Evolutionary conservation across 495 filamentous ascomycete genomes (phyloP).

Genomic region (Gamarada debralockiae): DNA sequence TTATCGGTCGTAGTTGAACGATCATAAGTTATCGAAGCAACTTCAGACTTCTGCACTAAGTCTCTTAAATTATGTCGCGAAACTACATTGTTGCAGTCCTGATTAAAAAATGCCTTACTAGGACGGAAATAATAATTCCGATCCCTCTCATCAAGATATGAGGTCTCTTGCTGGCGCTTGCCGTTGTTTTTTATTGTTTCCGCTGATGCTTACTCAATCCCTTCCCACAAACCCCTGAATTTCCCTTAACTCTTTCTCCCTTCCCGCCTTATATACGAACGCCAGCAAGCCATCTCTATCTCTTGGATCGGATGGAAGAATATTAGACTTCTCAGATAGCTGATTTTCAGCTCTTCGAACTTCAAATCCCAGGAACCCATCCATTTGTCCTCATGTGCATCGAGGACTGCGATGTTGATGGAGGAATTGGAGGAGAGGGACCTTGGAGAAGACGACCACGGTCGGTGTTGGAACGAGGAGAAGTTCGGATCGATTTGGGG

Average conservation of each 20-base stretch:
- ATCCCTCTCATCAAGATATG: slow-evolving; percentile 55
- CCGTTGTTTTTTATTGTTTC: slow-evolving; percentile 40
- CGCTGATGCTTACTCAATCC: slow-evolving; percentile 60
- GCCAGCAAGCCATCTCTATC: slow-evolving; percentile 60
- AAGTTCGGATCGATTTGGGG: neutral
- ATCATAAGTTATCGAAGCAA: slow-evolving; percentile 48
- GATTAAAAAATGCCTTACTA: slow-evolving; percentile 49
- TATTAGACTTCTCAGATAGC: slow-evolving; percentile 61
- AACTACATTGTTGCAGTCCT: slow-evolving; percentile 51
- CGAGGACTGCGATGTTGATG: slow-evolving; percentile 44
- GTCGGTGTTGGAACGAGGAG: neutral
- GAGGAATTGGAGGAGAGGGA: slow-evolving; percentile 21
- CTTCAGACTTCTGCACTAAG: slow-evolving; percentile 44
- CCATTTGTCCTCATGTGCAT: slow-evolving; percentile 48
- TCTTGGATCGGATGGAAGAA: slow-evolving; percentile 64
- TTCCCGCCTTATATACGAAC: slow-evolving; percentile 48
- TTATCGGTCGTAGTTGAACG: slow-evolving; percentile 25
- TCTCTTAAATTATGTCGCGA: slow-evolving; percentile 47
- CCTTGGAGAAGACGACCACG: slow-evolving; percentile 1
- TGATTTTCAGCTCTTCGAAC: slow-evolving; percentile 53
- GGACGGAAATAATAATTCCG: slow-evolving; percentile 64
- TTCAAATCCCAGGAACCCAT: slow-evolving; percentile 53
- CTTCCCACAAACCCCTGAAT: slow-evolving; percentile 59
- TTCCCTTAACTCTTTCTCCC: slow-evolving; percentile 50
- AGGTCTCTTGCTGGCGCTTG: neutral